Evolutionary conservation across 306 rosid species (phyloP).

Genomic region (Sicyos baderoa): DNA sequence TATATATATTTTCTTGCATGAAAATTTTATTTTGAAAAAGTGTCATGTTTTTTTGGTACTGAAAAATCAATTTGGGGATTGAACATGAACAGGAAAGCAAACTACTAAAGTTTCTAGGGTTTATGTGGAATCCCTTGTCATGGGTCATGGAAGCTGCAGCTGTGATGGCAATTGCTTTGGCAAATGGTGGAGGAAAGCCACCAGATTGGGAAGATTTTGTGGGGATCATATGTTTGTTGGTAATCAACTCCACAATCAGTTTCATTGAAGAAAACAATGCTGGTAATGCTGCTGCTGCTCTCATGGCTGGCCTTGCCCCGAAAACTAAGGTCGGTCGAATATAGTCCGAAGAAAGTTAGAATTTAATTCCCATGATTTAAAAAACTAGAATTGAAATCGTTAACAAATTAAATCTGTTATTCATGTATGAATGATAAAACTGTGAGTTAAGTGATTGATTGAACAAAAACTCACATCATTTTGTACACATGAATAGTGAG

Average conservation of each 20-base stretch:
- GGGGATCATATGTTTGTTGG: slow-evolving; percentile 64
- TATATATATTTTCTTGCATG: background rate
- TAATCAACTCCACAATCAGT: slow-evolving; percentile 90
- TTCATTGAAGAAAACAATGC: slow-evolving; percentile 96
- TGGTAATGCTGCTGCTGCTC: slow-evolving; percentile 98
- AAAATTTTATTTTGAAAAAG: background rate
- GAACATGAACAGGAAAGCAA: slow-evolving; percentile 66
- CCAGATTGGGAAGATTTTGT: slow-evolving; percentile 99
- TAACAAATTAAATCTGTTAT: too few species aligned
- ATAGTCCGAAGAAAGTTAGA: too few species aligned
- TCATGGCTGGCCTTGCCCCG: slow-evolving; percentile 98
- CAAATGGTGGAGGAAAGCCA: slow-evolving; percentile 79
- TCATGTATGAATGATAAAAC: too few species aligned
- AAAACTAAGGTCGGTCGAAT: slow-evolving; percentile 98
- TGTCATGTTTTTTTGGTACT: background rate
- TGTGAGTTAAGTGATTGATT: too few species aligned
- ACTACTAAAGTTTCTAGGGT: slow-evolving; percentile 81
- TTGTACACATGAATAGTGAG: too few species aligned
- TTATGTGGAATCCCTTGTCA: slow-evolving; percentile 98
- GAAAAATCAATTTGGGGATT: too few species aligned
- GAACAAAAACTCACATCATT: too few species aligned
- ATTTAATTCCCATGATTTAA: too few species aligned
- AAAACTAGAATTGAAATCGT: too few species aligned
- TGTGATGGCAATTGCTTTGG: slow-evolving; percentile 88
- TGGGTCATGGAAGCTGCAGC: slow-evolving; percentile 99